A percentile compares a stretch with the other conserved stretches of the same genome.
phyloP scores from a whole-genome alignment of 2,329 filamentous ascomycete species.

The Elsinoe perseae region DNA sequence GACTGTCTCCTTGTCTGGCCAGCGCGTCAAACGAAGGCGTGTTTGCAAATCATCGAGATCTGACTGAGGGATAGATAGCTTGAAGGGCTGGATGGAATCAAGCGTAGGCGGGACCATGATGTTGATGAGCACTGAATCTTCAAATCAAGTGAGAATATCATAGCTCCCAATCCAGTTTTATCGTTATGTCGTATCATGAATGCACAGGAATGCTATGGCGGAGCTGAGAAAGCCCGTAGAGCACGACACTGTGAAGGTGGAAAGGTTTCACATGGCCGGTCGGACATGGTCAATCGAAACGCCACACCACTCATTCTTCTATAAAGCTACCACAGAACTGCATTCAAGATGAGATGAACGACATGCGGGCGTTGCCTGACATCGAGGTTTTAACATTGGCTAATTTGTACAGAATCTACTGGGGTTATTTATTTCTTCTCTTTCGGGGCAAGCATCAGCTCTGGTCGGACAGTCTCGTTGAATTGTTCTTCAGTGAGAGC shows the following conservation, averaged over 20 bases:
- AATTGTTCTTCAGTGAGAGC: constrained; percentile 85
- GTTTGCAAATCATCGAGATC: constrained; percentile 22
- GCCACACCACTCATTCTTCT: too few species aligned
- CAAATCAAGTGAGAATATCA: too few species aligned
- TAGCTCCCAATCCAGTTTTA: too few species aligned
- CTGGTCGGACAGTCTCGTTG: constrained; percentile 78
- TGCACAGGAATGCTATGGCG: not conserved
- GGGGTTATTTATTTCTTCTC: constrained; percentile 47
- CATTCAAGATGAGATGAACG: too few species aligned
- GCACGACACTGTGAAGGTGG: not conserved
- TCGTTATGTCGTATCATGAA: not conserved
- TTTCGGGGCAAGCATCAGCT: constrained; percentile 88
- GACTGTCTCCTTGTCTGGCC: constrained; percentile 17
- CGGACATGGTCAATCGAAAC: too few species aligned
- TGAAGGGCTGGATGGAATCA: not conserved
- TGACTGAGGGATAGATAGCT: constrained; percentile 17
- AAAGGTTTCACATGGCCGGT: too few species aligned
- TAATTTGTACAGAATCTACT: constrained; percentile 8
- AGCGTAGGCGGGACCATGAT: too few species aligned
- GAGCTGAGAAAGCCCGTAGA: too few species aligned
- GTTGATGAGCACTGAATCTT: too few species aligned
- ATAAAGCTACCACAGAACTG: too few species aligned
- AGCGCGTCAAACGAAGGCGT: constrained; percentile 22
- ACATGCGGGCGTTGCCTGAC: too few species aligned
- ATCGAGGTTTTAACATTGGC: constrained; percentile 5